Base-by-base conservation (phyloP, 352 stramenopile species). In the Aphanomyces stellatus region DNA sequence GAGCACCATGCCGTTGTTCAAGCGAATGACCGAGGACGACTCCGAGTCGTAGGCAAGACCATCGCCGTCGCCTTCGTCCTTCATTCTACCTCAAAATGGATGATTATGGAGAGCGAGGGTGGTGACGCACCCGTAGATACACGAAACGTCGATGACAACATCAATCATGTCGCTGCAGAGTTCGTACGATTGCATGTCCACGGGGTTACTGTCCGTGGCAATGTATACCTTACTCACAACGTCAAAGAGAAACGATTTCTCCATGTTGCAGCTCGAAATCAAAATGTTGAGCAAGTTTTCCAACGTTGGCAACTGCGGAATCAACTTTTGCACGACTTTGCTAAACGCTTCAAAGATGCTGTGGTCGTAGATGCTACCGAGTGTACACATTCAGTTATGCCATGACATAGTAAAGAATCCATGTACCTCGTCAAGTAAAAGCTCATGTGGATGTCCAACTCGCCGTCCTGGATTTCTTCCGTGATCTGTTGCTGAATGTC, bases 101-200 rank as follows among this genome's bases (percentile, higher is more conserved):
- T 13, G 0, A 70, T 10, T 4, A 27, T 10, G 15, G 5, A 40
- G 7, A 22, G 13, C n/a, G n/a, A n/a, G n/a, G n/a, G n/a, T n/a
- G n/a, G n/a, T n/a, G n/a, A 67, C 65, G 46, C 72, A 87, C 76
- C 96, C 96, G 74, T 99, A 99, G 71, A 99, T 99, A 71, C 96
- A 98, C 49, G 95, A 99, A 0, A 99, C 95, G 75, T 99, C 97
- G 53, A 99, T 95, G 51, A 99, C 96, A 10, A 99, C 95, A 80
- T 99, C 97, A 71, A 99, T 99, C 96, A 99, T 99, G 74, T 99
- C 97, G 67, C 88, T 97, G 73, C 96, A 99, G 5, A 99, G 80
- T 71, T 99, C 97, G 56, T 99, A 98, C 28, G 82, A 93, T 76
- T 95, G 91, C 95, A 98, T 98, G 77, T 99, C 96, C 1, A 99